phyloP scores from a whole-genome alignment of 441 rosid species.

The Breynia disticha region DNA sequence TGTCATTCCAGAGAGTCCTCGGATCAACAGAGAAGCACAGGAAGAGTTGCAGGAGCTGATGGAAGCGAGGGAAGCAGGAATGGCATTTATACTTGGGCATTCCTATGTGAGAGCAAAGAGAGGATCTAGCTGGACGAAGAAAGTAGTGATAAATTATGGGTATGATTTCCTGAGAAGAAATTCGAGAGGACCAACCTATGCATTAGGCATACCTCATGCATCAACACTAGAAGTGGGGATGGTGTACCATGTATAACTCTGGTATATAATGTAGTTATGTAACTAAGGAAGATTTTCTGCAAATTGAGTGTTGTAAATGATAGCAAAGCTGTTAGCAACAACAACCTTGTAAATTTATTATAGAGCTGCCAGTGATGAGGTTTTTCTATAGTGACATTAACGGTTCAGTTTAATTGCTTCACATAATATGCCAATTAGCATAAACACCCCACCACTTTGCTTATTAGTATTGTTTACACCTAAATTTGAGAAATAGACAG shows the following conservation, averaged over 20 bases:
- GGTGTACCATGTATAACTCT: constrained; percentile 46
- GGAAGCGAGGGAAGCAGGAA: constrained; percentile 85
- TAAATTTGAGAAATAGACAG: too few relatives aligned
- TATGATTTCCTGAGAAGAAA: constrained; percentile 84
- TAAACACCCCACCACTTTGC: too few relatives aligned
- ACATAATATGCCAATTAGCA: too few relatives aligned
- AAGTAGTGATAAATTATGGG: constrained; percentile 54
- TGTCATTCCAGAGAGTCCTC: constrained; percentile 53
- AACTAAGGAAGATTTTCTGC: too few relatives aligned
- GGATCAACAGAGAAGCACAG: constrained; percentile 29
- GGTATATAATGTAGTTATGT: too few relatives aligned
- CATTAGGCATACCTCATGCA: constrained; percentile 63
- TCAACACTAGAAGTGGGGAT: constrained; percentile 87
- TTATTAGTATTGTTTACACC: too few relatives aligned
- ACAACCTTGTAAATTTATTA: too few relatives aligned
- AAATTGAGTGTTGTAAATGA: too few relatives aligned
- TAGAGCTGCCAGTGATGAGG: too few relatives aligned
- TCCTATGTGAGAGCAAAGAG: constrained; percentile 69
- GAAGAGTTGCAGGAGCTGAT: constrained; percentile 65
- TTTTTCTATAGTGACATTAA: too few relatives aligned
- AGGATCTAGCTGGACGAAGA: constrained; percentile 68
- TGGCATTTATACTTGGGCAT: constrained; percentile 77
- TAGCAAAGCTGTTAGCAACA: too few relatives aligned
- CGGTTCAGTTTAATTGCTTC: too few relatives aligned
- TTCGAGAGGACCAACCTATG: constrained; percentile 54